These are phyloP conservation scores for Neocatenulostroma microsporum DNA, from an alignment of 2,329 filamentous ascomycete species.

Conservation along the genomic window DNA sequence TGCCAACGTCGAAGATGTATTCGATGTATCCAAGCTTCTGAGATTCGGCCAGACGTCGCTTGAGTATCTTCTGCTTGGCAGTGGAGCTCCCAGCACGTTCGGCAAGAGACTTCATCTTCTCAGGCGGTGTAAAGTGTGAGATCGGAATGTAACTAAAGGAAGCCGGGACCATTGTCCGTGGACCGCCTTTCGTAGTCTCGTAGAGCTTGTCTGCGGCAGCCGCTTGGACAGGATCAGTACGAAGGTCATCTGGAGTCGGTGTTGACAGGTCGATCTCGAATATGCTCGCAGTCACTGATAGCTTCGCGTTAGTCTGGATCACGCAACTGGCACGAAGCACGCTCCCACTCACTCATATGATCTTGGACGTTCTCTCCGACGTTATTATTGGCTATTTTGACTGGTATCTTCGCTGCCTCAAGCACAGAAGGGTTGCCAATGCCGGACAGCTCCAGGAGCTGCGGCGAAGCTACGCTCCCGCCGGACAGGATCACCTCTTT, in stretches of 20 bases:
- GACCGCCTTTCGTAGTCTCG: background rate
- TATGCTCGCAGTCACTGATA: background rate
- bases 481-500: background rate
- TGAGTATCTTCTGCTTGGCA: background rate
- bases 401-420: background rate
- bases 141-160: slow-evolving; percentile 6
- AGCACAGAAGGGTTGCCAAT: background rate
- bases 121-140: background rate
- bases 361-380: slow-evolving; percentile 7
- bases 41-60: background rate
- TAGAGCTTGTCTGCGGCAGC: slow-evolving; percentile 6
- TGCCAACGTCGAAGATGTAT: slow-evolving; percentile 9
- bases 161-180: slow-evolving; percentile 2
- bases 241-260: background rate
- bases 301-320: too few species aligned
- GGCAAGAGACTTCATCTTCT: background rate
- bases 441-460: background rate
- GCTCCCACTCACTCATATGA: slow-evolving; percentile 4
- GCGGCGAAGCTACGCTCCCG: background rate
- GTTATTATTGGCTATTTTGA: slow-evolving; percentile 2
- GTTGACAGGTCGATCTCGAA: background rate
- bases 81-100: background rate
- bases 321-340: too few species aligned
- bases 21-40: slow-evolving; percentile 5
- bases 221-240: background rate